Evolutionary conservation across 345 rosid species (phyloP), one percentile per base, ranked within the genome.

Genomic region (Citrus mangshanensis): DNA sequence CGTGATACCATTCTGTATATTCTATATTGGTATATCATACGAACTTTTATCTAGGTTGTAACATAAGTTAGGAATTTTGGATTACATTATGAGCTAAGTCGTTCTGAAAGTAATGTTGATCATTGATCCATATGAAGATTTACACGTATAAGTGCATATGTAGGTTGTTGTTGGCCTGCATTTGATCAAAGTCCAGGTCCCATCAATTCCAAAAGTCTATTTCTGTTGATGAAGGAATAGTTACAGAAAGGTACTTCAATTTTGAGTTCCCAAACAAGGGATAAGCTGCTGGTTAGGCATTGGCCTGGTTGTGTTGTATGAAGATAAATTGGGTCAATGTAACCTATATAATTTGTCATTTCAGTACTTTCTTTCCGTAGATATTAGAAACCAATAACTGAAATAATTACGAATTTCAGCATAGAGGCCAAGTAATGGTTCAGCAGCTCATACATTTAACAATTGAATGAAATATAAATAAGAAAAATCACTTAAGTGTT

Each of bases 121-220:
- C n/a, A 10, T 34, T 24, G 27, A 32, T 19, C 24, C 24, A 1
- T 34, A 65, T 34, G 37, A 65, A 19, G 24, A 46, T 34, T 25
- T 21, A 65, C 10, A 18, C 27, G 32, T 61, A 12, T 25, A 10
- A 25, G 32, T 64, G 68, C 38, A 64, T 30, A 18, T 21, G 69
- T 34, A 32, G 40, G 19, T 25, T 24, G 34, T 14, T 42, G 56
- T 18, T 69, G 55, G 22, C 56, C 58, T 25, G 34, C 32, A 42
- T 42, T 42, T 25, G 34, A 24, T 69, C 54, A 34, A 46, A 68
- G 72, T 42, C 34, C 12, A 22, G n/a, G 56, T 30, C 10, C 6
- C 74, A 70, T 70, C 38, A 70, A 69, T 49, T 55, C 63, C 38
- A n/a, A 7, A 24, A 21, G 63, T 65, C 79, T 80, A 16, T 70